Evolutionary conservation across 148 eudicot species (phyloP), one percentile per base, ranked within the genome.

Genomic region (Agrostemma githago): DNA sequence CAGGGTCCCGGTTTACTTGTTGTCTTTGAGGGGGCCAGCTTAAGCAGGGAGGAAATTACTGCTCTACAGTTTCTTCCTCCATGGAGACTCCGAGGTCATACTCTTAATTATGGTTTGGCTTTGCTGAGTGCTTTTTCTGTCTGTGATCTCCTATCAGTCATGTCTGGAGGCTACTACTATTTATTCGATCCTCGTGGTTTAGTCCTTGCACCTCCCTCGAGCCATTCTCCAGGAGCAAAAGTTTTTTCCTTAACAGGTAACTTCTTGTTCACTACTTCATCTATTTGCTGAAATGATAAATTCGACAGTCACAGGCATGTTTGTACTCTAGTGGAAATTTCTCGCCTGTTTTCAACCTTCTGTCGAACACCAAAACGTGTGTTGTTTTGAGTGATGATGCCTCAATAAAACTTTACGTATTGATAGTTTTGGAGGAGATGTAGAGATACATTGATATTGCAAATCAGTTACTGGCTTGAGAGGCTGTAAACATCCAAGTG

Each of bases 41-140:
- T 95, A 83, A 92, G 88, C 80, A 87, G 92, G 84, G 99, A 95
- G 71, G 99, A 95, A 85, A 75, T 95, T 57, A 88, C 94, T 78
- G 89, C 91, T 75, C 84, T 95, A 63, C 99, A 92, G 79, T 85
- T 89, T 87, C 93, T 85, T 80, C 97, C 99, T 78, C 97, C 99
- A 51, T 95, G 97, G 97, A 86, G 88, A 80, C 80, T 95, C 72
- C 85, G 96, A 73, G 93, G 94, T 76, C 92, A 90, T 83, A 90
- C 93, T 64, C 84, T 95, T 66, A 90, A 86, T 78, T 95, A 92
- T 77, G 99, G 97, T 48, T 85, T 95, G 77, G 97, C 94, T 76
- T 77, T 95, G 82, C 84, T 95, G 66, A 85, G 96, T 83, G 81
- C 91, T 79, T 95, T 88, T 70, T 84, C 84, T 58, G 75, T 95